Evolutionary conservation across 192 early-diverging fungal genomes (phyloP).

Genomic region (Chytriomyces sp.): DNA sequence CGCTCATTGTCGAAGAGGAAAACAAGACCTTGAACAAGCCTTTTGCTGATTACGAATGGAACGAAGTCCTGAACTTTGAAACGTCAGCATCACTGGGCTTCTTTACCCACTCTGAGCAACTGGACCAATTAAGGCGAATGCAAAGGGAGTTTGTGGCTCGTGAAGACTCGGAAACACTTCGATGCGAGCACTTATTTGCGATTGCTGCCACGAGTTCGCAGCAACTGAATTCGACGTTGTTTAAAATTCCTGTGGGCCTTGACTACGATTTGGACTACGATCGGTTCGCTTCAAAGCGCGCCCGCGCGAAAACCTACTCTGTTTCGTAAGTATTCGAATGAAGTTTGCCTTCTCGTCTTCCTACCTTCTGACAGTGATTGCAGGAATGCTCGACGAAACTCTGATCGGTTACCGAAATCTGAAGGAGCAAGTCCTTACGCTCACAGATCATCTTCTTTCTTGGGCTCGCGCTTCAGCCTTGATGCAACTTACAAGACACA

Average conservation of each 20-base stretch:
- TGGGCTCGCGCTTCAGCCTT: slow-evolving; percentile 7
- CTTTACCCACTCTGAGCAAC: slow-evolving; percentile 57
- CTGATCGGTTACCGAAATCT: slow-evolving; percentile 5
- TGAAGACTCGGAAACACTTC: slow-evolving; percentile 66
- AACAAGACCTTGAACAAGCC: not conserved
- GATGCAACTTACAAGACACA: slow-evolving; percentile 25
- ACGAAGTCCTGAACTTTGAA: slow-evolving; percentile 68
- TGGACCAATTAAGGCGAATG: slow-evolving; percentile 51
- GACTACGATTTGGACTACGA: slow-evolving; percentile 24
- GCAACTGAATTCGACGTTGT: slow-evolving; percentile 31
- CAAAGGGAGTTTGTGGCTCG: slow-evolving; percentile 66
- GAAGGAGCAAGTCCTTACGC: slow-evolving; percentile 15
- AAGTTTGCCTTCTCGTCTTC: not conserved
- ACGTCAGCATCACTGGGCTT: slow-evolving; percentile 64
- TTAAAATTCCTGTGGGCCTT: slow-evolving; percentile 24
- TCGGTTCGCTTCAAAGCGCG: not conserved
- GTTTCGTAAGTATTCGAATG: not conserved
- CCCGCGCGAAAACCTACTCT: not conserved
- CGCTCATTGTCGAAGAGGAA: slow-evolving; percentile 54
- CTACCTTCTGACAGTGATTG: not conserved
- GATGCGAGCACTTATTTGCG: slow-evolving; percentile 62
- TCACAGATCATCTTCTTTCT: slow-evolving; percentile 11
- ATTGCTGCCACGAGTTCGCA: not conserved
- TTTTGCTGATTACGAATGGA: slow-evolving; percentile 54
- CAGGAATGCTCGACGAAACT: not conserved